These are phyloP conservation scores for Ophiostoma populinum DNA, from an alignment of 2,329 filamentous ascomycete species.

Conservation along the genomic window DNA sequence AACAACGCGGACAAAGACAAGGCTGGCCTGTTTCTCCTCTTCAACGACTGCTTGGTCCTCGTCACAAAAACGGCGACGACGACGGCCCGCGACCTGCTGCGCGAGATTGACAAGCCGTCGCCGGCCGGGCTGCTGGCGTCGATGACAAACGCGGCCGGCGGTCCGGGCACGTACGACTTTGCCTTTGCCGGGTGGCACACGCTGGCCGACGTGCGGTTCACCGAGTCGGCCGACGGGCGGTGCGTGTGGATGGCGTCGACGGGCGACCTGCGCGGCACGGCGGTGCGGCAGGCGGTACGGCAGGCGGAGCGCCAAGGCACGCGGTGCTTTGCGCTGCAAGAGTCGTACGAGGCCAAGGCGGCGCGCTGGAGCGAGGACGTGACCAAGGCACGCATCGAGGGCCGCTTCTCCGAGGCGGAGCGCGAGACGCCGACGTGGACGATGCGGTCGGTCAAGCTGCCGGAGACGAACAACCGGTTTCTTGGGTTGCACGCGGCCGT, in stretches of 20 bases:
- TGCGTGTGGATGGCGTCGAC: slow-evolving; percentile 52
- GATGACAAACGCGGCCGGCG: slow-evolving; percentile 45
- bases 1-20: slow-evolving; percentile 29
- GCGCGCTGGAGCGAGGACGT: slow-evolving; percentile 69
- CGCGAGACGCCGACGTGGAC: slow-evolving; percentile 70
- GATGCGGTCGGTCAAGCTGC: slow-evolving; percentile 49
- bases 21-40: slow-evolving; percentile 63
- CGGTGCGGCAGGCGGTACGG: too few relatives aligned
- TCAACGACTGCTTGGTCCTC: slow-evolving; percentile 65
- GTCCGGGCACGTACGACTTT: slow-evolving; percentile 49
- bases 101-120: slow-evolving; percentile 71
- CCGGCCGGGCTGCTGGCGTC: slow-evolving; percentile 43
- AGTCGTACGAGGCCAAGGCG: slow-evolving; percentile 62
- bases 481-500: slow-evolving; percentile 48
- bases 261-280: too few relatives aligned
- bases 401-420: slow-evolving; percentile 67
- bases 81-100: slow-evolving; percentile 60
- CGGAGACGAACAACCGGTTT: slow-evolving; percentile 32
- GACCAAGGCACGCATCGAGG: slow-evolving; percentile 70
- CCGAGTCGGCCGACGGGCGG: slow-evolving; percentile 47
- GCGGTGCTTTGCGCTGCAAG: slow-evolving; percentile 54
- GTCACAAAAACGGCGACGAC: slow-evolving; percentile 45
- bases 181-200: slow-evolving; percentile 57
- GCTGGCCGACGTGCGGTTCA: slow-evolving; percentile 55
- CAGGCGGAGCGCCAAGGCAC: slow-evolving; percentile 33